phyloP scores from a whole-genome alignment of 805 yeast species.

The Candida parachauliodes region DNA sequence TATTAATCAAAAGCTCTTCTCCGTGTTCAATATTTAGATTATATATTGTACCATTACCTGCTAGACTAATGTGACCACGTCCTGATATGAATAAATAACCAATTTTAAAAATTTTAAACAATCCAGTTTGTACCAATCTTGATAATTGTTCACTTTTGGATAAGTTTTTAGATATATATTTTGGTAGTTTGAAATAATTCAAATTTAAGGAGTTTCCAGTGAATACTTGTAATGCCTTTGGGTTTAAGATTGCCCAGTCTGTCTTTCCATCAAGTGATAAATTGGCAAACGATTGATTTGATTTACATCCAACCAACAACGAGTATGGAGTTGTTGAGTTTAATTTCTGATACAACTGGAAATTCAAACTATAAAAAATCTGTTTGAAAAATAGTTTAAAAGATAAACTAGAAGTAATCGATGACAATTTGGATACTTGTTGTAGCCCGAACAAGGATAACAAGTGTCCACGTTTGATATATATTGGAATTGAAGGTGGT shows the following conservation, averaged over 20 bases:
- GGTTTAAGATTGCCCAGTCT: conserved; percentile 60
- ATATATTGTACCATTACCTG: conserved; percentile 54
- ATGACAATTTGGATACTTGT: conserved; percentile 14
- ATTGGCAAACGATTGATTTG: conserved; percentile 39
- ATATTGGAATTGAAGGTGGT: conserved; percentile 59
- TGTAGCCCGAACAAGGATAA: conserved; percentile 42
- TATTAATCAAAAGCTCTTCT: conserved; percentile 49
- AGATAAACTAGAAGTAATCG: conserved; percentile 25
- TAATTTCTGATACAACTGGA: conserved; percentile 44
- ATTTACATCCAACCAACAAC: conserved; percentile 38
- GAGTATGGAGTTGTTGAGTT: conserved; percentile 47
- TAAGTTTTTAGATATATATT: conserved; percentile 29
- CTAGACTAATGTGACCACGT: conserved; percentile 53
- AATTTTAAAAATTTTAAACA: conserved; percentile 27
- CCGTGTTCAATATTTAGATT: conserved; percentile 40
- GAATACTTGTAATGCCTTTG: conserved; percentile 46
- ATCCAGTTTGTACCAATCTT: conserved; percentile 36
- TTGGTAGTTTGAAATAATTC: conserved; percentile 37
- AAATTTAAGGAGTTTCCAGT: conserved; percentile 51
- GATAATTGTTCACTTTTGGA: conserved; percentile 17
- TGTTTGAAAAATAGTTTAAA: conserved; percentile 38
- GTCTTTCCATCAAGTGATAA: conserved; percentile 52
- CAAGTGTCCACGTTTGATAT: conserved; percentile 46
- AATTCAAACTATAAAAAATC: conserved; percentile 37
- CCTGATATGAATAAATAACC: conserved; percentile 53